A percentile compares a stretch with the other conserved stretches of the same genome.
phyloP scores from a whole-genome alignment of 257 asterid genomes.

The Buddleja alternifolia region DNA sequence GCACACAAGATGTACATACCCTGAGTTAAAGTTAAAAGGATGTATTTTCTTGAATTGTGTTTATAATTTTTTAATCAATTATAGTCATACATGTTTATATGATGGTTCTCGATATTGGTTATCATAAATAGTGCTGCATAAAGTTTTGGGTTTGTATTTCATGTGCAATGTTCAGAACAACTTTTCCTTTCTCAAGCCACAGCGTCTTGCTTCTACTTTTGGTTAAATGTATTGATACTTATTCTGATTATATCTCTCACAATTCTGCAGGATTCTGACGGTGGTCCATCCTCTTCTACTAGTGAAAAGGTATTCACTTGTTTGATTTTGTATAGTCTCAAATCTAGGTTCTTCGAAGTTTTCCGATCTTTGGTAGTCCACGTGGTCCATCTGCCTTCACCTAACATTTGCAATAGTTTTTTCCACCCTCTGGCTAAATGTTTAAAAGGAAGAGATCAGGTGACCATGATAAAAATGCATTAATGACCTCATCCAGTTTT shows the following conservation, averaged over 20 bases:
- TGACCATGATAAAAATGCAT: not conserved
- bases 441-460: conserved; percentile 6
- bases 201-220: conserved; percentile 10
- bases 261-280: conserved; percentile 42
- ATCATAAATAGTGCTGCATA: not conserved
- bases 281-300: conserved; percentile 46
- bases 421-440: not conserved
- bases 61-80: conserved; percentile 2
- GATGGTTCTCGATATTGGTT: not conserved
- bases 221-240: conserved; percentile 7
- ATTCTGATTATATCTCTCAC: conserved; percentile 5
- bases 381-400: not conserved
- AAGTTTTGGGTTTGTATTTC: conserved; percentile 4
- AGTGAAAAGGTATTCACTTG: conserved; percentile 48
- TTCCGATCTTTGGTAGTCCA: not conserved
- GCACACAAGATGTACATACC: not conserved
- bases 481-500: not conserved
- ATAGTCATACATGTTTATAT: conserved; percentile 8
- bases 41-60: not conserved
- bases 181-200: conserved; percentile 16
- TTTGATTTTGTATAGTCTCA: conserved; percentile 1
- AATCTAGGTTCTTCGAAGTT: not conserved
- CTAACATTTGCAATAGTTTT: not conserved
- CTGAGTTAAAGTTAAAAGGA: conserved; percentile 9
- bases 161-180: not conserved